These are phyloP conservation scores for Arthrobotrys pseudoclavata DNA, from an alignment of 2,329 filamentous ascomycete genomes.

Conservation along the genomic window DNA sequence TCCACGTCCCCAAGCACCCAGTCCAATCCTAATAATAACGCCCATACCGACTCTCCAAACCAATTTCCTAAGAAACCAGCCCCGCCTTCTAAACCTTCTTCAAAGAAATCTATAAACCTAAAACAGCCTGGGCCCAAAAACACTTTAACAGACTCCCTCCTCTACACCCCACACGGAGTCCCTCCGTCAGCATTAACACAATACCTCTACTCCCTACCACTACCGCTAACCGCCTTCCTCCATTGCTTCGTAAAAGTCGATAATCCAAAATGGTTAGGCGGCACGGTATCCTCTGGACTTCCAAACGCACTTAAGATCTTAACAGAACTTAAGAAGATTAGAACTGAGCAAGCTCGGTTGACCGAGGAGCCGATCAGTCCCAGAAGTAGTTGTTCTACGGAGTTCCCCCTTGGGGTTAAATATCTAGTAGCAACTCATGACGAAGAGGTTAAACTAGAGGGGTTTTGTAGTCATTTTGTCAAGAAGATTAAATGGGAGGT, in stretches of 20 bases:
- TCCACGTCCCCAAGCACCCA: constrained; percentile 11
- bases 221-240: constrained; percentile 53
- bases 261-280: constrained; percentile 55
- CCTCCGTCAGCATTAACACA: constrained; percentile 52
- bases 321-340: constrained; percentile 27
- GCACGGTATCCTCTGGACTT: constrained; percentile 39
- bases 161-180: constrained; percentile 59
- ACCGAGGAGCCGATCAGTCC: constrained; percentile 45
- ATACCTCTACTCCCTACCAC: constrained; percentile 39
- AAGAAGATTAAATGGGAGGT: constrained; percentile 45
- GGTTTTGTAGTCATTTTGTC: constrained; percentile 57
- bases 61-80: constrained; percentile 38
- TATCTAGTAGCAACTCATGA: constrained; percentile 55
- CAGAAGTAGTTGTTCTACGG: constrained; percentile 26
- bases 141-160: constrained; percentile 35
- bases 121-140: constrained; percentile 46
- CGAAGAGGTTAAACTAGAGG: constrained; percentile 54
- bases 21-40: not conserved
- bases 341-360: constrained; percentile 19
- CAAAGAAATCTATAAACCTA: constrained; percentile 37
- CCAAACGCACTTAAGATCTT: constrained; percentile 48
- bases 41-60: constrained; percentile 47
- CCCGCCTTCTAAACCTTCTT: not conserved
- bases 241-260: constrained; percentile 57
- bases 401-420: constrained; percentile 39